Percentiles rank a stretch among this genome's conserved stretches.
phyloP scores from a whole-genome alignment of 768 basidiomycete species.

The Leccinum fibrillosum region DNA sequence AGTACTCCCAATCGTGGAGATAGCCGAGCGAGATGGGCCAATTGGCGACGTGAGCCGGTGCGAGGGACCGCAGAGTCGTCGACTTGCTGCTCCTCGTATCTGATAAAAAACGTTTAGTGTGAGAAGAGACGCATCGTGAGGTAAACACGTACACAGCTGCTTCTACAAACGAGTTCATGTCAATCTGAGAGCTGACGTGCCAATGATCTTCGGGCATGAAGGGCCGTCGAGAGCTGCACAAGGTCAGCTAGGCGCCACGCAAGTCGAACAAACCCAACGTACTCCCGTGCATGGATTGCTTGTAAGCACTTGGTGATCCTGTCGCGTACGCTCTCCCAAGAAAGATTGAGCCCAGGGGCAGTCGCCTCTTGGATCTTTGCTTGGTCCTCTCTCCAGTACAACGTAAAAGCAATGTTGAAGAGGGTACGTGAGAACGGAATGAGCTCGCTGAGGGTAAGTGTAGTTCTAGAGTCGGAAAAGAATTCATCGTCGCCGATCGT shows the following conservation, averaged over 20 bases:
- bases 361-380: conserved; percentile 37
- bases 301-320: conserved; percentile 75
- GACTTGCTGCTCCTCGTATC: conserved; percentile 63
- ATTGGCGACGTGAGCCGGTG: conserved; percentile 59
- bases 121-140: neutral
- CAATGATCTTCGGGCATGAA: conserved; percentile 87
- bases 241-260: neutral
- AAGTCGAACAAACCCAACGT: conserved; percentile 27
- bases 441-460: conserved; percentile 81
- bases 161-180: conserved; percentile 73
- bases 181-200: conserved; percentile 63
- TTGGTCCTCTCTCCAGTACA: conserved; percentile 61
- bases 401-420: conserved; percentile 78
- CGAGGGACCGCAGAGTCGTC: conserved; percentile 26
- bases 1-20: conserved; percentile 82
- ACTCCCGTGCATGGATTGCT: conserved; percentile 89
- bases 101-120: conserved; percentile 24
- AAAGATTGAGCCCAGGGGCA: conserved; percentile 37
- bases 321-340: conserved; percentile 71
- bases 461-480: conserved; percentile 70
- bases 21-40: conserved; percentile 56
- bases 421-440: conserved; percentile 70
- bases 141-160: conserved; percentile 68
- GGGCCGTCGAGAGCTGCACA: conserved; percentile 67
- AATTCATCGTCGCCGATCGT: conserved; percentile 98